phyloP scores from a whole-genome alignment of 805 yeast species.

The Yamadazyma scolyti region DNA sequence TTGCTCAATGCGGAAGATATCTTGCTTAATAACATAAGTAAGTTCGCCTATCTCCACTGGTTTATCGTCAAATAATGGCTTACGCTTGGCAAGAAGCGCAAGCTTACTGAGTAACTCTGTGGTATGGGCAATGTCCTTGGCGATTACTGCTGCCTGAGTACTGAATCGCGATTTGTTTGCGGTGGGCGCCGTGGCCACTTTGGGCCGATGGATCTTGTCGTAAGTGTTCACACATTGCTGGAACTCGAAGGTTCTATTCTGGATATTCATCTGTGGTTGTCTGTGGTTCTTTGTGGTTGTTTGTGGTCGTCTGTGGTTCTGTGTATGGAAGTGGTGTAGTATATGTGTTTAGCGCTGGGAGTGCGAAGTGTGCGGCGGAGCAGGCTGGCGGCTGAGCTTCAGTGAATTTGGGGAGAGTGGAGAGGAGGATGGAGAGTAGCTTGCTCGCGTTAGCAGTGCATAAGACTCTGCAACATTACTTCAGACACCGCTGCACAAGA shows the following conservation, averaged over 20 bases:
- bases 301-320: no score
- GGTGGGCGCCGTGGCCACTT: conserved; percentile 19
- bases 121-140: conserved; percentile 83
- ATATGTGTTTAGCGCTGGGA: no score
- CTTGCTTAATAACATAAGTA: conserved; percentile 84
- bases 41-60: conserved; percentile 92
- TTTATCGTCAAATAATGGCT: conserved; percentile 88
- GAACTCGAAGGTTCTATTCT: conserved; percentile 89
- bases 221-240: conserved; percentile 84
- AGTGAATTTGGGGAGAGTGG: no score
- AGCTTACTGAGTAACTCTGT: conserved; percentile 77
- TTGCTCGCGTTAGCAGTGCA: no score
- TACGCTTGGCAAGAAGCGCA: conserved; percentile 81
- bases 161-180: conserved; percentile 33
- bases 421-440: no score
- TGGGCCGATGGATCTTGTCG: conserved; percentile 47
- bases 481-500: no score
- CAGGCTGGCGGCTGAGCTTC: no score
- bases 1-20: conserved; percentile 76
- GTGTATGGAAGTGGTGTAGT: no score
- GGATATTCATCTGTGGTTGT: conserved; percentile 43
- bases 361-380: no score
- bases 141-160: conserved; percentile 75
- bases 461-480: no score
- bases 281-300: no score